Conservation (phyloP, 768 basidiomycete species). For the Strobilomyces confusus region DNA sequence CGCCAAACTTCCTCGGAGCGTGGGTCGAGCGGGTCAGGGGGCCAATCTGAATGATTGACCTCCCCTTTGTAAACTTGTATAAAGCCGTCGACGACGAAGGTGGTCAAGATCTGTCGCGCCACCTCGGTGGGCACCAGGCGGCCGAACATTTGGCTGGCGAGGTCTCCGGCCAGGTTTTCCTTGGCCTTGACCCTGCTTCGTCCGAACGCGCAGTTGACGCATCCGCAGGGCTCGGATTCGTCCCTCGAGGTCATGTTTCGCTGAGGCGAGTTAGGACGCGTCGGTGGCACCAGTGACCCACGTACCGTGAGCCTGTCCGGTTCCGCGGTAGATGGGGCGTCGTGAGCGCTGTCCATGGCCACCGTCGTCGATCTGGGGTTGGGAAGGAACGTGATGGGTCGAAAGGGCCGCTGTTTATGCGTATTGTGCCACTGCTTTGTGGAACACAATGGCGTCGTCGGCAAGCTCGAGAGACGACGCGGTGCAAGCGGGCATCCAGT, state of each 20-base stretch:
- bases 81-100: neutral
- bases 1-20: neutral
- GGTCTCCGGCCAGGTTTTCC: neutral
- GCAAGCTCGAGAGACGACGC: conserved; percentile 37
- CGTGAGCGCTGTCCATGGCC: no score
- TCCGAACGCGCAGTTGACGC: neutral
- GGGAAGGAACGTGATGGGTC: neutral
- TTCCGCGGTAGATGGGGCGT: neutral
- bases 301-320: neutral
- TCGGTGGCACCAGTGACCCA: neutral
- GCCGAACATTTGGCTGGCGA: conserved; percentile 10
- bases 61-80: neutral
- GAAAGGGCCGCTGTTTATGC: neutral
- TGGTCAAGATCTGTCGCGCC: neutral
- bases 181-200: neutral
- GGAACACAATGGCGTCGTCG: conserved; percentile 4
- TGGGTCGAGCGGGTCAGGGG: neutral
- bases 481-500: conserved; percentile 72
- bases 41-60: neutral
- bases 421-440: neutral
- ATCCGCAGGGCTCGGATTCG: neutral
- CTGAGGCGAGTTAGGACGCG: neutral
- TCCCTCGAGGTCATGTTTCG: neutral
- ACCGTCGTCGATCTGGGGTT: neutral
- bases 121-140: neutral